Conservation (phyloP, 2,329 filamentous ascomycete species). For the Lasiodiplodia gonubiensis region DNA sequence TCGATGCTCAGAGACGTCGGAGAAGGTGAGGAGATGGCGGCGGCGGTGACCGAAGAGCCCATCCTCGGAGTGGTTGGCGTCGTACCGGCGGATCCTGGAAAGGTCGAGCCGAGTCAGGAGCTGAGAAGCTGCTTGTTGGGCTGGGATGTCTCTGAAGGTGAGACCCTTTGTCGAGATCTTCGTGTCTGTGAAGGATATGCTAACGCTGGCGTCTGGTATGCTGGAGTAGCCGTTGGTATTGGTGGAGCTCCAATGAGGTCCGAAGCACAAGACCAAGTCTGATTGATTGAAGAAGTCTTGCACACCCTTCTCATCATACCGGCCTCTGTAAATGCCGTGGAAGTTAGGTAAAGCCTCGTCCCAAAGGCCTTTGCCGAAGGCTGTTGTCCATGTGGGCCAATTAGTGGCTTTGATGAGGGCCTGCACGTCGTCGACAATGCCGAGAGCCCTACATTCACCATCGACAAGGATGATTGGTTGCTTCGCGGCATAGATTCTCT, state of each 20-base stretch:
- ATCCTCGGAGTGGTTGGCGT: not conserved
- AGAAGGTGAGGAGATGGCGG: not conserved
- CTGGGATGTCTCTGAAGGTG: not conserved
- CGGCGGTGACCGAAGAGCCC: not conserved
- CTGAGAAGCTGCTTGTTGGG: not conserved
- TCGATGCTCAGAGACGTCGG: not conserved
- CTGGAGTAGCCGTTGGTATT: slow-evolving; percentile 52
- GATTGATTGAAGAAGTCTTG: slow-evolving; percentile 47
- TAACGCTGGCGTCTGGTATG: slow-evolving; percentile 39
- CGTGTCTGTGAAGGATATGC: slow-evolving; percentile 16
- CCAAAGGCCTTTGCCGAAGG: slow-evolving; percentile 58
- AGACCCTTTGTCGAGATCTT: not conserved
- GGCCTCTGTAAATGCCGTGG: slow-evolving; percentile 57
- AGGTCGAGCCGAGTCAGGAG: not conserved
- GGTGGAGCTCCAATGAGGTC: slow-evolving; percentile 54
- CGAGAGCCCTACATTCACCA: slow-evolving; percentile 52
- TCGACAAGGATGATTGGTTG: slow-evolving; percentile 60
- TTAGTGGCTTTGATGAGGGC: slow-evolving; percentile 50
- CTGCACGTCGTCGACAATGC: slow-evolving; percentile 51
- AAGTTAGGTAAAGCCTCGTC: slow-evolving; percentile 56
- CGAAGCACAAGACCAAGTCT: slow-evolving; percentile 56
- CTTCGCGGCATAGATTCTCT: slow-evolving; percentile 52
- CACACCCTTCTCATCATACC: slow-evolving; percentile 44
- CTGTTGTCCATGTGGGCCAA: slow-evolving; percentile 57
- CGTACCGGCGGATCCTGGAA: not conserved